These are phyloP conservation scores for Penicillium ucsense DNA, from an alignment of 495 filamentous ascomycete genomes.

Conservation along the genomic window DNA sequence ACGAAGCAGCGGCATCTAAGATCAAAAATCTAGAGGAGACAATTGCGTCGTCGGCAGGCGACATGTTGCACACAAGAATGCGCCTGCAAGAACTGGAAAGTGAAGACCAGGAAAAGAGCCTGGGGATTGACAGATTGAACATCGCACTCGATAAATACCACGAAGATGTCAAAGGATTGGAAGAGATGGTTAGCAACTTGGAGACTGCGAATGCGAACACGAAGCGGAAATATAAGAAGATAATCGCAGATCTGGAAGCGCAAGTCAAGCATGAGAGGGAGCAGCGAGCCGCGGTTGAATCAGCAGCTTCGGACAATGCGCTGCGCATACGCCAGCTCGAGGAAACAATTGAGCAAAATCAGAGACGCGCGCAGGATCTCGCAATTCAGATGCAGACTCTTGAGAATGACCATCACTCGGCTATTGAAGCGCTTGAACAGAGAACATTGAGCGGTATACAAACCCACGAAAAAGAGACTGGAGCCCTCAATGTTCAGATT, in stretches of 20 bases:
- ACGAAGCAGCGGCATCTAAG: constrained; percentile 32
- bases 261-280: constrained; percentile 28
- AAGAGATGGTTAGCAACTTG: constrained; percentile 47
- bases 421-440: constrained; percentile 19
- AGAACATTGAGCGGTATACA: constrained; percentile 20
- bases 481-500: constrained; percentile 30
- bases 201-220: constrained; percentile 43
- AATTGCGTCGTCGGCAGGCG: constrained; percentile 45
- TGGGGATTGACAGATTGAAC: constrained; percentile 50
- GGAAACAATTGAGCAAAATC: constrained; percentile 23
- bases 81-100: constrained; percentile 39
- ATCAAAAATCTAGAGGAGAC: constrained; percentile 42
- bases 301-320: constrained; percentile 21
- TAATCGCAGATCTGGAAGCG: constrained; percentile 31
- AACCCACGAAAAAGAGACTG: constrained; percentile 34
- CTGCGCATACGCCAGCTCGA: constrained; percentile 34
- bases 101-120: constrained; percentile 46
- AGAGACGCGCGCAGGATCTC: constrained; percentile 27
- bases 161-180: constrained; percentile 52
- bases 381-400: constrained; percentile 22
- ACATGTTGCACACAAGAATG: constrained; percentile 37
- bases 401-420: constrained; percentile 21
- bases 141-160: constrained; percentile 53
- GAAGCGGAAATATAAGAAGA: constrained; percentile 20
- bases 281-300: constrained; percentile 28